These are phyloP conservation scores for Kwoniella mangroviensis DNA, from an alignment of 768 basidiomycete genomes.

Conservation along the genomic window DNA sequence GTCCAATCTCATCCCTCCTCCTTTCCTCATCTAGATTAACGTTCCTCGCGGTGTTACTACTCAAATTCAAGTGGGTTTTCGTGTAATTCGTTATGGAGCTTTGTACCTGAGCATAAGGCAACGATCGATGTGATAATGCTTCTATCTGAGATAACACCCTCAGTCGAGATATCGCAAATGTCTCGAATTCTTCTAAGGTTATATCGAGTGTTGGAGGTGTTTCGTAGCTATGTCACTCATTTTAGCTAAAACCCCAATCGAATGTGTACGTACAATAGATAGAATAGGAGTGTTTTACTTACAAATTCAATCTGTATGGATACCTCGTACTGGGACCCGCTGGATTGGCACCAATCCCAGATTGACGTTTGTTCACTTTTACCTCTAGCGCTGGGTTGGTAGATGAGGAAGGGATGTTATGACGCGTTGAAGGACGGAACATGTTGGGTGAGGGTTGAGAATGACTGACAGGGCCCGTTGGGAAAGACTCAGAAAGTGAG, in stretches of 20 bases:
- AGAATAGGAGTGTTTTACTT: constrained; percentile 26
- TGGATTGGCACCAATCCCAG: constrained; percentile 22
- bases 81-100: constrained; percentile 67
- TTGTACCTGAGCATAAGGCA: constrained; percentile 36
- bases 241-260: not conserved
- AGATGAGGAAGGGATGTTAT: constrained; percentile 33
- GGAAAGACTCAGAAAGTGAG: too few relatives aligned
- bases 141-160: constrained; percentile 46
- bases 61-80: constrained; percentile 76
- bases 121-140: constrained; percentile 46
- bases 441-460: constrained; percentile 24
- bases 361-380: constrained; percentile 48
- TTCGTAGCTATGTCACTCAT: constrained; percentile 73
- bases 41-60: constrained; percentile 62
- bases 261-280: too few relatives aligned
- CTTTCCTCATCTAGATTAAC: constrained; percentile 68
- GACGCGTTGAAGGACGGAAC: constrained; percentile 54
- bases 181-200: constrained; percentile 94
- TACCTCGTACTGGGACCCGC: constrained; percentile 35
- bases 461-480: too few relatives aligned
- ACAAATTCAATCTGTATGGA: constrained; percentile 70
- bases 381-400: constrained; percentile 43
- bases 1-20: constrained; percentile 81
- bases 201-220: constrained; percentile 82
- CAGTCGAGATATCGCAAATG: constrained; percentile 82